These are phyloP conservation scores for Xylariomycetidae sp. DNA, from an alignment of 2,329 filamentous ascomycete species.

Conservation along the genomic window DNA sequence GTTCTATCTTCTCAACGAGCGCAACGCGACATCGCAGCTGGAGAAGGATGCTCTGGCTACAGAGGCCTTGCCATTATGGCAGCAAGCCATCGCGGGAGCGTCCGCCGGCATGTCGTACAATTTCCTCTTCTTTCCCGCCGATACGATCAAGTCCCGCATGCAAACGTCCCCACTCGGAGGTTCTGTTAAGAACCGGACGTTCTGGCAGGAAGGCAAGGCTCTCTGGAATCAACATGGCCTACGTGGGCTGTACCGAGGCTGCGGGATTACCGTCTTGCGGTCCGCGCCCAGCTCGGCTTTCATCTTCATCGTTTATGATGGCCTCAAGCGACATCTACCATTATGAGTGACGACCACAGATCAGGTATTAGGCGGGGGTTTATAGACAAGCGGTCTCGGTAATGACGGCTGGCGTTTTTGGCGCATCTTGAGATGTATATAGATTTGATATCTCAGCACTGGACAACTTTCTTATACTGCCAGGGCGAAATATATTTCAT, in stretches of 20 bases:
- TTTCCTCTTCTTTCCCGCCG: conserved; percentile 93
- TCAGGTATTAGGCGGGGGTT: too few species aligned
- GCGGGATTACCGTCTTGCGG: conserved; percentile 84
- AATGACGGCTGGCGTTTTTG: too few species aligned
- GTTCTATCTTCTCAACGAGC: conserved; percentile 57
- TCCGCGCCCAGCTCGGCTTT: conserved; percentile 95
- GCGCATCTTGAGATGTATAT: conserved; percentile 3
- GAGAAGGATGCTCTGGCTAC: conserved; percentile 38
- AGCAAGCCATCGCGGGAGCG: conserved; percentile 84
- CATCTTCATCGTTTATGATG: conserved; percentile 95
- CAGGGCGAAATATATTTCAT: too few species aligned
- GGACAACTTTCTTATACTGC: too few species aligned
- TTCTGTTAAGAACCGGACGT: conserved; percentile 54
- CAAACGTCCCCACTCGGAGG: conserved; percentile 74
- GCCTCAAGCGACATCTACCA: conserved; percentile 66
- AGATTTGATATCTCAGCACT: too few species aligned
- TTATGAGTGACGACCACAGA: conserved; percentile 27
- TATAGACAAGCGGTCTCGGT: too few species aligned
- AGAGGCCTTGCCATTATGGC: conserved; percentile 68
- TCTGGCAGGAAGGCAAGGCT: conserved; percentile 64
- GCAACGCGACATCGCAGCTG: conserved; percentile 31
- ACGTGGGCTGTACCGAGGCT: conserved; percentile 85
- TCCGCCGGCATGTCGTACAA: conserved; percentile 92
- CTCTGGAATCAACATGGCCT: conserved; percentile 83
- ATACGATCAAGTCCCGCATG: conserved; percentile 96